Conservation (phyloP, 495 filamentous ascomycete genomes). For the Hypoxylon lenormandii region DNA sequence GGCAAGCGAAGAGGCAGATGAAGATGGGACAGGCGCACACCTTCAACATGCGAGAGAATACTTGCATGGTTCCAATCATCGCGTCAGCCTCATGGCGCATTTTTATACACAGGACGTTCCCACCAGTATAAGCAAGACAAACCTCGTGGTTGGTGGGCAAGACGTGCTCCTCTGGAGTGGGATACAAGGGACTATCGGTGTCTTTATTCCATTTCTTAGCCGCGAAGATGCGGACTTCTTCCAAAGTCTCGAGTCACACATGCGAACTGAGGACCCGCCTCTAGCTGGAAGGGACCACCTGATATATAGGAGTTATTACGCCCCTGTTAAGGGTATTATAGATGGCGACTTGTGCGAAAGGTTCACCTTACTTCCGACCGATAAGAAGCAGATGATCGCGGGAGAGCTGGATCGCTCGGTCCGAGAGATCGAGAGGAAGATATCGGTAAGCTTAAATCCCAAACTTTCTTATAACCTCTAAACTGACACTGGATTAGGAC, state of each 20-base stretch:
- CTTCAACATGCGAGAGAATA: conserved; percentile 88
- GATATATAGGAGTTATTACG: conserved; percentile 94
- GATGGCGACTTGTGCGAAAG: conserved; percentile 98
- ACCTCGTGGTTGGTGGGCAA: conserved; percentile 88
- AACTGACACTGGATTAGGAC: conserved; percentile 66
- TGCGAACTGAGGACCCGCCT: conserved; percentile 85
- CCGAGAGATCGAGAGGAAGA: conserved; percentile 92
- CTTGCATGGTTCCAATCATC: conserved; percentile 86
- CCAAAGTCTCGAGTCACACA: conserved; percentile 86
- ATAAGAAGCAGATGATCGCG: conserved; percentile 94
- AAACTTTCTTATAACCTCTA: conserved; percentile 26
- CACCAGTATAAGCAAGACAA: conserved; percentile 86
- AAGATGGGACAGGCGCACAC: conserved; percentile 89
- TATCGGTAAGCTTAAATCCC: conserved; percentile 72
- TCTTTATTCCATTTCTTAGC: conserved; percentile 87
- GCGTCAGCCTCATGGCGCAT: conserved; percentile 84
- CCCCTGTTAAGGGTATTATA: conserved; percentile 95
- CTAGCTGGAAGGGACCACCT: conserved; percentile 92
- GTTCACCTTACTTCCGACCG: conserved; percentile 80
- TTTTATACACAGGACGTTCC: conserved; percentile 93
- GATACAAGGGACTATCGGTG: conserved; percentile 90
- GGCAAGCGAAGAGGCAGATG: conserved; percentile 86
- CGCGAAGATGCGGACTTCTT: conserved; percentile 98
- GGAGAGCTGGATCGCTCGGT: conserved; percentile 90
- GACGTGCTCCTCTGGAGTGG: conserved; percentile 94